Evolutionary conservation across 805 yeast genomes (phyloP).

Genomic region (Lipomyces sp.): DNA sequence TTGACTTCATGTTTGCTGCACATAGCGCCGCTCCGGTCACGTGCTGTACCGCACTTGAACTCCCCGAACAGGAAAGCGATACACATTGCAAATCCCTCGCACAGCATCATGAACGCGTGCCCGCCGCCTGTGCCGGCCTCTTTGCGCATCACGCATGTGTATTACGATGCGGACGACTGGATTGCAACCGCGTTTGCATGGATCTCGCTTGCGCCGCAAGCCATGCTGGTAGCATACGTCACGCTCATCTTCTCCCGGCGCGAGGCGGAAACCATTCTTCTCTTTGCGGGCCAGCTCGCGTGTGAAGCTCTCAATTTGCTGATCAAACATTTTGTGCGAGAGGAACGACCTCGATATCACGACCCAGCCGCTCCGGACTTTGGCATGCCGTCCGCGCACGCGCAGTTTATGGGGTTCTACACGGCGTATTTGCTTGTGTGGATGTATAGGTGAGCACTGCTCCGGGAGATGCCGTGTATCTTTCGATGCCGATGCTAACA

Average conservation of each 20-base stretch:
- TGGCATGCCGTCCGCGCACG: conserved; percentile 98
- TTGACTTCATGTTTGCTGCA: too few species aligned
- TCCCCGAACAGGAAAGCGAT: too few species aligned
- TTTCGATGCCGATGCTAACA: background rate
- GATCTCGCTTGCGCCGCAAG: conserved; percentile 76
- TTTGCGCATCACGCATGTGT: conserved; percentile 81
- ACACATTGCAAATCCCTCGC: too few species aligned
- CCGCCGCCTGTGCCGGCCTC: conserved; percentile 15
- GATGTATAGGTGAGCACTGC: conserved; percentile 25
- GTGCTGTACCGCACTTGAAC: too few species aligned
- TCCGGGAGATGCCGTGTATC: background rate
- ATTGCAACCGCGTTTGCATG: conserved; percentile 63
- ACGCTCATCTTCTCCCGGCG: conserved; percentile 80
- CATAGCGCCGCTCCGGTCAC: too few species aligned
- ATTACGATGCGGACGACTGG: conserved; percentile 66
- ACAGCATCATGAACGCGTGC: too few species aligned
- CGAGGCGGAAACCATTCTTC: conserved; percentile 78
- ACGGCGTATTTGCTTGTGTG: conserved; percentile 40
- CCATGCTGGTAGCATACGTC: conserved; percentile 70
- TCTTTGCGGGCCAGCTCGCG: conserved; percentile 80
- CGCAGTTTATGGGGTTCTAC: conserved; percentile 91
- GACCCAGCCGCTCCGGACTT: conserved; percentile 38
- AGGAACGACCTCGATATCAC: conserved; percentile 60
- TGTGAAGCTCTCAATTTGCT: conserved; percentile 71
- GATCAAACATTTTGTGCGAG: conserved; percentile 59